phyloP scores from a whole-genome alignment of 2,329 filamentous ascomycete genomes.

The Orbilia javanica region DNA sequence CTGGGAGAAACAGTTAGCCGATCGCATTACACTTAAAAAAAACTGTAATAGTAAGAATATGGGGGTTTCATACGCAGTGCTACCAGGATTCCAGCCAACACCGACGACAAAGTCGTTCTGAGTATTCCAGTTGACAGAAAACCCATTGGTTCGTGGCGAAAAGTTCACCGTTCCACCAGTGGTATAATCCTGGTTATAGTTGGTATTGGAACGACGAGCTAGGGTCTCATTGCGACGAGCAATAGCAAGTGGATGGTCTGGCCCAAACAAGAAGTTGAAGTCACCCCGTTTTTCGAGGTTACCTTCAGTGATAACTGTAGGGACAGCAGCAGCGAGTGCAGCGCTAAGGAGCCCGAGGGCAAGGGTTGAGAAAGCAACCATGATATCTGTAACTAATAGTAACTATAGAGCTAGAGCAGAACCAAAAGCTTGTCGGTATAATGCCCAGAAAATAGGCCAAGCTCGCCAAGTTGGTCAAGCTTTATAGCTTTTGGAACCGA shows the following conservation, averaged over 20 bases:
- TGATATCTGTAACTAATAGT: conserved; percentile 14
- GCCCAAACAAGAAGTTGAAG: conserved; percentile 34
- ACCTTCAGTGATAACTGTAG: conserved; percentile 40
- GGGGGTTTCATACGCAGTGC: conserved; percentile 61
- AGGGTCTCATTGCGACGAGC: conserved; percentile 60
- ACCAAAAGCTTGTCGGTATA: conserved; percentile 21
- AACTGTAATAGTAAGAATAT: neutral
- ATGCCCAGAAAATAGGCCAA: conserved; percentile 38
- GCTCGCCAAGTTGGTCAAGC: conserved; percentile 49
- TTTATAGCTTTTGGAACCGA: conserved; percentile 38
- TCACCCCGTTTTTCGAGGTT: conserved; percentile 62
- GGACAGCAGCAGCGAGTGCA: conserved; percentile 64
- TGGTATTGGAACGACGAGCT: conserved; percentile 65
- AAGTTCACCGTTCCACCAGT: conserved; percentile 71
- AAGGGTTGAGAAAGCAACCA: conserved; percentile 52
- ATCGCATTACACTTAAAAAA: neutral
- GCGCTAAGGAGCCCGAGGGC: conserved; percentile 61
- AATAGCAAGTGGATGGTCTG: conserved; percentile 43
- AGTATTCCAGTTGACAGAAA: conserved; percentile 69
- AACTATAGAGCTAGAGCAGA: neutral
- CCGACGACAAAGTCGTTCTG: conserved; percentile 69
- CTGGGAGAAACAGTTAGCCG: conserved; percentile 13
- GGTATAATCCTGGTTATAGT: conserved; percentile 72
- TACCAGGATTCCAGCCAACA: conserved; percentile 69
- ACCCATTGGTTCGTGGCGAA: conserved; percentile 70